phyloP scores from a whole-genome alignment of 2,329 filamentous ascomycete species.

The Xylogone sp. region DNA sequence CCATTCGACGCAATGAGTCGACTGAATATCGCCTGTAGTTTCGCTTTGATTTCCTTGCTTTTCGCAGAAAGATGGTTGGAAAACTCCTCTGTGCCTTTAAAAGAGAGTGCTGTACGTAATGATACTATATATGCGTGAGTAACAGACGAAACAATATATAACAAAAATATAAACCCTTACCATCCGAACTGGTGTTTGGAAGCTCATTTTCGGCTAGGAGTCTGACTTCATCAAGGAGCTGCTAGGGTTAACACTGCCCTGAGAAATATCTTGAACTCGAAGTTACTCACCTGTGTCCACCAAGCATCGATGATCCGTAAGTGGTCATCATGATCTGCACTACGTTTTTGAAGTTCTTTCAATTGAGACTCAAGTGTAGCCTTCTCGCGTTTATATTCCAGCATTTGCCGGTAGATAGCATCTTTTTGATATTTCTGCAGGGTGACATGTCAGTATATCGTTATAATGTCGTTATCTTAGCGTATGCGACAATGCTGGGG shows the following conservation, averaged over 20 bases:
- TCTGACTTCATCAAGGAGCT: constrained; percentile 64
- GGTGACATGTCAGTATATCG: constrained; percentile 6
- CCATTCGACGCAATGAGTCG: constrained; percentile 49
- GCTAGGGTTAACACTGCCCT: constrained; percentile 2
- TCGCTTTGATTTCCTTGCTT: constrained; percentile 70
- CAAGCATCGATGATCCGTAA: constrained; percentile 86
- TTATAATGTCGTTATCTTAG: not conserved
- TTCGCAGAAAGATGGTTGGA: constrained; percentile 76
- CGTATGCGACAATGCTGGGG: not conserved
- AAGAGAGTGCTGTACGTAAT: constrained; percentile 56
- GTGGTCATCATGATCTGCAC: constrained; percentile 86
- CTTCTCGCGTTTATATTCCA: constrained; percentile 93
- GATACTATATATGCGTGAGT: constrained; percentile 39
- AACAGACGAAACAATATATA: not conserved
- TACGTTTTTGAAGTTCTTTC: constrained; percentile 73
- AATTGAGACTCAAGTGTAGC: constrained; percentile 75
- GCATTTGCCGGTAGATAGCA: constrained; percentile 95
- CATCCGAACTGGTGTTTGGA: constrained; percentile 37
- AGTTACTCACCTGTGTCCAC: constrained; percentile 77
- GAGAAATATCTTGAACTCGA: not conserved
- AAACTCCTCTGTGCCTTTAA: constrained; percentile 67
- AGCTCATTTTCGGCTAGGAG: constrained; percentile 50
- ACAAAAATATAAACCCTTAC: constrained; percentile 21
- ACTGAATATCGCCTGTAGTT: constrained; percentile 66
- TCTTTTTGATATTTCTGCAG: constrained; percentile 86